Evolutionary conservation across 345 rosid genomes (phyloP).

Genomic region (Lumnitzera littorea): DNA sequence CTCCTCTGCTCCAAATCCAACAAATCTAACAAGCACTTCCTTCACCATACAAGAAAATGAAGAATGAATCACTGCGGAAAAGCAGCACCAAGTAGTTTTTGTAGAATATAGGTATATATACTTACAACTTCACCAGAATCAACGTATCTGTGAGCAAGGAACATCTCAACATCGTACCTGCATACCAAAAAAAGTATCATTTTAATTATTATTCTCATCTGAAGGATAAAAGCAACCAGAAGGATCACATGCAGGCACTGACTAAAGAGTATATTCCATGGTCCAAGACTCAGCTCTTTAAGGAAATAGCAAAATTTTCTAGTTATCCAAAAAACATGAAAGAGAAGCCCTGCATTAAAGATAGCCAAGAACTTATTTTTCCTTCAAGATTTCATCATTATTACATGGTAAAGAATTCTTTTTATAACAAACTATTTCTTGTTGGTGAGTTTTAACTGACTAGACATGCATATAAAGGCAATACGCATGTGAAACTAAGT

Average conservation of each 20-base stretch:
- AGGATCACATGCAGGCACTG: neutral
- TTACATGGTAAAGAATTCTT: no score
- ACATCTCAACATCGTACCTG: slow-evolving; percentile 65
- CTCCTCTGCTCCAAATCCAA: slow-evolving; percentile 67
- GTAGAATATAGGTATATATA: slow-evolving; percentile 8
- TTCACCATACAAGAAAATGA: slow-evolving; percentile 31
- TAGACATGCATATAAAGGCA: no score
- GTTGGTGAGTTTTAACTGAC: no score
- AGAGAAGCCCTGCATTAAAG: slow-evolving; percentile 1
- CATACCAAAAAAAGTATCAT: slow-evolving; percentile 4
- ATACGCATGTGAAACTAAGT: no score
- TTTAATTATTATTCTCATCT: neutral
- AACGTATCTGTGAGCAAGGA: slow-evolving; percentile 40
- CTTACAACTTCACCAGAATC: slow-evolving; percentile 58
- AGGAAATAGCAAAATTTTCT: slow-evolving; percentile 1
- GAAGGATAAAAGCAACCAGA: neutral
- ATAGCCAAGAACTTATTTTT: neutral
- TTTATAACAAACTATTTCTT: no score
- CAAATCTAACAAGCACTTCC: slow-evolving; percentile 68
- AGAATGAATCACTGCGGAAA: neutral
- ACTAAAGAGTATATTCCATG: neutral
- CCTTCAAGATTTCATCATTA: no score
- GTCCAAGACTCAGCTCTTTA: neutral
- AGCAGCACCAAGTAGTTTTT: neutral
- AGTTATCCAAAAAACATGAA: neutral